Base-by-base conservation (phyloP, 495 filamentous ascomycete genomes). In the Aspergillus baeticus region DNA sequence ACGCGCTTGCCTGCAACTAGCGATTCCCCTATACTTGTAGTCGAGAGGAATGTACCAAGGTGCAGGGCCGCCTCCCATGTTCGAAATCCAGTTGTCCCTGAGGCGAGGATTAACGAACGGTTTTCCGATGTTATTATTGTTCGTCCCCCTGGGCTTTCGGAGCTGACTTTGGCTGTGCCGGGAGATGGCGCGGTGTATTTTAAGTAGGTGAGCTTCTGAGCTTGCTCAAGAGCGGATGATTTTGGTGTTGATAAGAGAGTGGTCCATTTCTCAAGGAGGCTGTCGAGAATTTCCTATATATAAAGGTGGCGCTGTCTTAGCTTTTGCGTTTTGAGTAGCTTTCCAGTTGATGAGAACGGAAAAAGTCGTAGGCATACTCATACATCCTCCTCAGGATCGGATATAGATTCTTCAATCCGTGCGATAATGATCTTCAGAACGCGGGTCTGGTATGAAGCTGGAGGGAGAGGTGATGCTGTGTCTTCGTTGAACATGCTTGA, bases 61-160 rank as follows among this genome's bases (percentile, higher is more conserved):
- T 92, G 88, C n/a, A 98, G 71, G 0, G 91, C 85, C 4, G 93
- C 93, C 73, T 96, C 93, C 93, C 93, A 98, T 5, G 93, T 98
- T 10, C 93, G 84, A 23, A 91, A 76, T 0, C 93, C 93, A 0
- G 93, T 97, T 2, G 89, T 96, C 4, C 89, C 90, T 6, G 78
- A 72, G 0, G 84, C 83, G 8, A 89, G 85, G 38, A 98, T 83
- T 1, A 96, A 67, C 23, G 80, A 79, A 4, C 87, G 84, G 10
- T 88, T 85, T 73, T 98, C 93, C 13, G 65, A 70, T 14, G 69
- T 77, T 29, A 66, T 68, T 3, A 77, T 63, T 38, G 69, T 70
- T 29, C 63, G 36, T 20, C 5, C 3, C 26, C 8, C 7, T 22
- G 54, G 10, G 39, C 11, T 15, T 48, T 42, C 15, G 36, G 26